Base-by-base conservation (phyloP, 305 asterid genomes). In the Solanum aculeatissimum region DNA sequence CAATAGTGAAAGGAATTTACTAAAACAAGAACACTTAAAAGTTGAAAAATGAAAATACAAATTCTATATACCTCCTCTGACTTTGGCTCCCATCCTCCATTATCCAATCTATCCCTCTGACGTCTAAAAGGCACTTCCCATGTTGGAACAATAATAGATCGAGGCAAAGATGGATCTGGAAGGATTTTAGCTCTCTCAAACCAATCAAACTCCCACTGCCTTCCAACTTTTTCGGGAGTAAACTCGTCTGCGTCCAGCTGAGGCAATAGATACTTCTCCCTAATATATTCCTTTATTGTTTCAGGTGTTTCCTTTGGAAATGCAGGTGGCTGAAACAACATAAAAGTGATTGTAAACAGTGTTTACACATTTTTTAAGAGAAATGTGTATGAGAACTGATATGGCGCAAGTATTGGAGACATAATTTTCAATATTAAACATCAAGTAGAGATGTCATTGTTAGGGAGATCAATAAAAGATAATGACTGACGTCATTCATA, bases 181-280 rank as follows among this genome's bases (percentile, higher is more conserved):
- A 88, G 93, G 87, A 92, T 85, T 86, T 89, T 88, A 65, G 98
- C 97, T 89, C 92, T 91, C 89, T 93, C 97, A 86, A 96, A 96
- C 99, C 99, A 96, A 88, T 96, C 98, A 80, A 95, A 96, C 15
- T 95, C 99, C 99, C 99, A 96, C 83, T 96, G 99, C 86, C 91
- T 94, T 78, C 99, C 99, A 70, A 92, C 92, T 85, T 89, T 94
- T 87, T 95, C 94, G 0, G 97, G 94, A 60, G 94, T 88, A 88
- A 96, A 94, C 80, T 91, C 90, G 84, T 95, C 92, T 83, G 94
- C 89, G 65, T 96, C 99, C 93, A 96, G 87, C 88, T 95, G 91
- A 63, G 98, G 99, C 18, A 85, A 68, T 68, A 96, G 90, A 86
- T 93, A 91, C 83, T 89, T 95, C 77, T 93, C 95, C 88, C 93